Evolutionary conservation across 257 asterid genomes (phyloP), one percentile per base, ranked within the genome.

Genomic region (Rehmannia glutinosa): DNA sequence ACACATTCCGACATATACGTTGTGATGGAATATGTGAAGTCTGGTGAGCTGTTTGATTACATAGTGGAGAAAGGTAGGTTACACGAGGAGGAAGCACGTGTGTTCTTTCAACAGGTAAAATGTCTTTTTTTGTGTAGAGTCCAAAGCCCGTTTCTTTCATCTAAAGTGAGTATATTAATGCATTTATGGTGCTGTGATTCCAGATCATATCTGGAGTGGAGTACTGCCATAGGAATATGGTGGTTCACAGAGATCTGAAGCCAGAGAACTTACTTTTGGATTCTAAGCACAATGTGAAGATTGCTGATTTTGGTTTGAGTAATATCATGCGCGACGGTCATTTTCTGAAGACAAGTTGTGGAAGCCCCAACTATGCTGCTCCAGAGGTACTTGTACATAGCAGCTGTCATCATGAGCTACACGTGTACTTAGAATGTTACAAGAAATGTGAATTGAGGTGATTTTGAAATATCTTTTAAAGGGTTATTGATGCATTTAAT

Each of bases 361-460:
- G 98, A 63, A 92, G 98, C 77, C 98, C 98, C 63, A 92, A 89
- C 75, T 92, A 89, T 43, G 98, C 98, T 70, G 97, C 98, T 56
- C 97, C 98, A 6, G 98, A 92, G 95, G 98, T 89, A 68, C 41
- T 36, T 19, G 17, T 61, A 51, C 35, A 41, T 39, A 35, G 71
- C 54, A 43, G 25, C 24, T 1, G 6, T 36, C 43, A 15, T 59
- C 33, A 55, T 55, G 69, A 64, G 62, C 41, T 36, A 12, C 19
- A 45, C 23, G 45, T 50, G 41, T 73, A 57, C 52, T 17, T 28
- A 25, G 52, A 58, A 51, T 46, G 36, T 50, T 23, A 6, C 13
- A n/a, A 45, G 46, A 72, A 68, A 59, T 25, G 36, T 45, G 60
- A 56, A 56, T 38, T 56, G 21, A 13, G 62, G 43, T 23, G 20